phyloP scores from a whole-genome alignment of 345 rosid genomes.

The Gossypium stocksii region DNA sequence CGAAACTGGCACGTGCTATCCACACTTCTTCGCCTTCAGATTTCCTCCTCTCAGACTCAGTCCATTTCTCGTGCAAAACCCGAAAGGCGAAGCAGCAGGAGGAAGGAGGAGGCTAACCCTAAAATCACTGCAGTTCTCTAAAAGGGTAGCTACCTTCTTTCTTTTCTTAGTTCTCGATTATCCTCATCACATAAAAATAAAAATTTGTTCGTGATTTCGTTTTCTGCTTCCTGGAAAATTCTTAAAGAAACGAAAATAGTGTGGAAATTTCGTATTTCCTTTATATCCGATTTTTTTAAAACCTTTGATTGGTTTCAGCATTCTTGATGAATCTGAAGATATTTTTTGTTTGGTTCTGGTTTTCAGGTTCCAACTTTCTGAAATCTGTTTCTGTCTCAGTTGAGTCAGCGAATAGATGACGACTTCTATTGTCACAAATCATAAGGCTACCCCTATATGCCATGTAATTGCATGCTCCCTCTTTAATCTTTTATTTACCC shows the following conservation, averaged over 20 bases:
- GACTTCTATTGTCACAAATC: neutral
- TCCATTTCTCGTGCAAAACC: neutral
- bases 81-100: neutral
- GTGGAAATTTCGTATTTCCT: neutral
- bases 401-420: constrained; percentile 2
- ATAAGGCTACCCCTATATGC: neutral
- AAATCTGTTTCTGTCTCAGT: neutral
- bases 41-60: neutral
- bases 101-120: neutral
- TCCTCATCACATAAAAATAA: neutral
- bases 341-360: neutral
- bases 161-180: neutral
- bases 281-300: neutral
- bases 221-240: neutral
- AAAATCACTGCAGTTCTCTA: neutral
- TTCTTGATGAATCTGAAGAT: neutral
- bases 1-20: neutral
- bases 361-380: constrained; percentile 5
- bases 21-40: constrained; percentile 1
- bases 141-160: neutral
- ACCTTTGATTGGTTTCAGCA: neutral
- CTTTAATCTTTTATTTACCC: neutral
- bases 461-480: neutral
- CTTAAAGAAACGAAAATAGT: neutral
- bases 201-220: neutral